Evolutionary conservation across 495 filamentous ascomycete species (phyloP).

Genomic region (Daldinia vernicosa): DNA sequence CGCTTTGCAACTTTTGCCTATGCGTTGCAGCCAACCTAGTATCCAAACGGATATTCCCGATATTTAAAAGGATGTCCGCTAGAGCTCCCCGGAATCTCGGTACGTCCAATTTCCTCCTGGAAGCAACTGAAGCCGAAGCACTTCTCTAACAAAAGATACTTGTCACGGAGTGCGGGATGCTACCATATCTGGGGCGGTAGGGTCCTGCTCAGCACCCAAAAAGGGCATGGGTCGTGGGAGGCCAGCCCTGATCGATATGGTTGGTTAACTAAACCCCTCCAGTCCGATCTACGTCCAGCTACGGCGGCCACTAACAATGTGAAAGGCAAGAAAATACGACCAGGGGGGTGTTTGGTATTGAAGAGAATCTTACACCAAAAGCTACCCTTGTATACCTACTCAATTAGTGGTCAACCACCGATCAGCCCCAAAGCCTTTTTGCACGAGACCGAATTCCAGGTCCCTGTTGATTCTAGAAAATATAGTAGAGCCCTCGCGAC

Average conservation of each 20-base stretch:
- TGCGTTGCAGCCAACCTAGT: slow-evolving; percentile 7
- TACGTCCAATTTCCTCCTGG: slow-evolving; percentile 10
- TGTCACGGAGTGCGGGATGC: slow-evolving; percentile 47
- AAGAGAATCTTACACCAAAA: slow-evolving; percentile 28
- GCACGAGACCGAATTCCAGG: slow-evolving; percentile 11
- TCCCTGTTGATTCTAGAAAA: slow-evolving; percentile 18
- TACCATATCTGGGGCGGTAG: slow-evolving; percentile 39
- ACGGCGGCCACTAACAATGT: slow-evolving; percentile 25
- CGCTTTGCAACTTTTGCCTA: slow-evolving; percentile 11
- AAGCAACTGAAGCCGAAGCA: slow-evolving; percentile 42
- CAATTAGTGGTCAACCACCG: slow-evolving; percentile 1
- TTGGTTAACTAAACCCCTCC: slow-evolving; percentile 35
- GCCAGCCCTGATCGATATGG: slow-evolving; percentile 5
- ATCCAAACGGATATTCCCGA: neutral
- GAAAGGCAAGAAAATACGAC: slow-evolving; percentile 24
- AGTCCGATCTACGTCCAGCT: slow-evolving; percentile 38
- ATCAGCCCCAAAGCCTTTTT: slow-evolving; percentile 19
- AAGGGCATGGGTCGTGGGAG: slow-evolving; percentile 29
- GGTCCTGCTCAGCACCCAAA: slow-evolving; percentile 22
- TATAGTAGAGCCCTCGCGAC: neutral
- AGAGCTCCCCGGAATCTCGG: slow-evolving; percentile 14
- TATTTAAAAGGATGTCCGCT: slow-evolving; percentile 15
- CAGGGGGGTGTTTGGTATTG: slow-evolving; percentile 34
- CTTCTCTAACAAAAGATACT: slow-evolving; percentile 48
- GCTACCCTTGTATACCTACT: slow-evolving; percentile 33